These are phyloP conservation scores for Colletotrichum lini DNA, from an alignment of 2,329 filamentous ascomycete genomes.

Conservation along the genomic window DNA sequence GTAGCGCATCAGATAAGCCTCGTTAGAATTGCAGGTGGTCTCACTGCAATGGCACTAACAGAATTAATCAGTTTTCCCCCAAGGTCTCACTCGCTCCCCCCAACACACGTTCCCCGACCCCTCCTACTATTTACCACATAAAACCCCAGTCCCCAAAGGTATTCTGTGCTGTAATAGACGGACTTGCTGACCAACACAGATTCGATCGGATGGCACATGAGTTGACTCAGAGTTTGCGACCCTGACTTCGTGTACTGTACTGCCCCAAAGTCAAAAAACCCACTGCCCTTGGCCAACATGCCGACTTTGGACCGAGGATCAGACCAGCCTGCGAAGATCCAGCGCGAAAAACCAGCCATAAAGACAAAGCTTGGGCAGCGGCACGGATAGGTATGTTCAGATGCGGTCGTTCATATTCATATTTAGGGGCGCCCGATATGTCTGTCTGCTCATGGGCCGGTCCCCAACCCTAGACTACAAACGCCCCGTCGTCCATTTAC, in stretches of 20 bases:
- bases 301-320: conserved; percentile 14
- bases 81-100: background rate
- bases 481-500: background rate
- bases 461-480: background rate
- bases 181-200: background rate
- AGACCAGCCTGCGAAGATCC: no score
- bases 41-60: background rate
- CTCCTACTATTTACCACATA: no score
- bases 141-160: no score
- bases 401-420: conserved; percentile 3
- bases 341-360: no score
- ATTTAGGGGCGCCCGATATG: no score
- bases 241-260: background rate
- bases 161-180: no score
- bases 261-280: conserved; percentile 11
- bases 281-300: conserved; percentile 3
- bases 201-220: conserved; percentile 18
- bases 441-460: background rate
- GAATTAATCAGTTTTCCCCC: background rate
- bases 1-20: conserved; percentile 19
- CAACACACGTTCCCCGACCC: background rate
- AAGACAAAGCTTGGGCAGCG: background rate
- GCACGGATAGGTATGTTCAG: background rate
- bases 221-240: conserved; percentile 11
- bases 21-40: background rate